Evolutionary conservation across 306 rosid genomes (phyloP), one percentile per base, ranked within the genome.

Genomic region (Vigna reflexopilosa): DNA sequence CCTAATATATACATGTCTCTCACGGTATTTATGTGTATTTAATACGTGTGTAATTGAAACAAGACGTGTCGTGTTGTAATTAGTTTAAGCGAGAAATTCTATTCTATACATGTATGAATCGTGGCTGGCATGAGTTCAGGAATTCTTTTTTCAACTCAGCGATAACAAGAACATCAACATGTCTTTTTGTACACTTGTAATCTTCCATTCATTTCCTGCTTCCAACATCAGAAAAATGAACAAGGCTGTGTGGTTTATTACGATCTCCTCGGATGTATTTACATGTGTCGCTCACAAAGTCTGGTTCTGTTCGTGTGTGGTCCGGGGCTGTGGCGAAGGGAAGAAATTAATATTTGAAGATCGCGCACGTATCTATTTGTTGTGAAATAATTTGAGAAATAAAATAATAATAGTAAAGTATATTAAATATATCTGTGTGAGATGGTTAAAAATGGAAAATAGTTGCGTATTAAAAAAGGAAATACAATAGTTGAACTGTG

Each of bases 41-140:
- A 34, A 36, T 63, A 36, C 6, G 49, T 13, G 22, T 9, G 17
- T 66, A 66, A 12, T 19, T 66, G 17, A n/a, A 42, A 65, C 6
- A 66, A 42, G n/a, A 66, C 52, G 71, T 66, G 71, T 42, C 71
- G 34, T 40, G 71, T 66, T 66, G 34, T 20, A 66, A 66, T 66
- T 42, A 40, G 49, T 12, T 20, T 20, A 42, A 2, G 52, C 19
- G 52, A 65, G 42, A 40, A n/a, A n/a, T 38, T 11, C n/a, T 34
- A 36, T 36, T 34, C 38, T 15, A 19, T 10, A 9, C 70, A 36
- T 64, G 50, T 38, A 17, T 40, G 70, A 64, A 64, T 17, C 50
- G 50, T 64, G 70, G 49, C 50, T 36, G 17, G 50, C 70, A 38
- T 65, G 28, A 65, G 26, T 40, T 26, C 4, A 9, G 9, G 4